A percentile compares a stretch with the other conserved stretches of the same genome.
These are phyloP conservation scores for Colletotrichum limetticola DNA, from an alignment of 2,329 filamentous ascomycete genomes.

Conservation along the genomic window DNA sequence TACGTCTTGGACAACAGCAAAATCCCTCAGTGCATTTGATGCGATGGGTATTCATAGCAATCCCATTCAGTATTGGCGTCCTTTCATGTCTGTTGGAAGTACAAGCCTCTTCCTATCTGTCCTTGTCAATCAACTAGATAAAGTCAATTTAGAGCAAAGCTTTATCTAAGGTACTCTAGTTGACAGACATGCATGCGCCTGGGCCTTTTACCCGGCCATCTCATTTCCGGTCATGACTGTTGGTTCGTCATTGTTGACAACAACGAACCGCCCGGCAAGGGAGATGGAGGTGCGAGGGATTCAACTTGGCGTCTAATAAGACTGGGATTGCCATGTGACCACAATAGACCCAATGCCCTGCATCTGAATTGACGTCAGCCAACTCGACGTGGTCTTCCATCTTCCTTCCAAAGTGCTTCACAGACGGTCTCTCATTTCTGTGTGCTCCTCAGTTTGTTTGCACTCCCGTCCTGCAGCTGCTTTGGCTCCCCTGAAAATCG, in stretches of 20 bases:
- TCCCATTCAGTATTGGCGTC: not conserved
- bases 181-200: not conserved
- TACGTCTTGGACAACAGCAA: not conserved
- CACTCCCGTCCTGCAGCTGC: not conserved
- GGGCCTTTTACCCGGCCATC: not conserved
- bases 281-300: not conserved
- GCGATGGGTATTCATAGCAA: not conserved
- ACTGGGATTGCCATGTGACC: slow-evolving; percentile 3
- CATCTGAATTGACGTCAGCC: slow-evolving; percentile 26
- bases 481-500: not conserved
- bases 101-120: not conserved
- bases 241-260: not conserved
- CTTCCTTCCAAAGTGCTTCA: not conserved
- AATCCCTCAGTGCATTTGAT: not conserved
- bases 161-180: not conserved
- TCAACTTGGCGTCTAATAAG: not conserved
- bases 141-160: not conserved
- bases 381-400: not conserved
- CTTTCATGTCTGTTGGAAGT: not conserved
- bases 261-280: not conserved
- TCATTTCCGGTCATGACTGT: not conserved
- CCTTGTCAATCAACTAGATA: not conserved
- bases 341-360: not conserved
- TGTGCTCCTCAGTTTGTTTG: not conserved
- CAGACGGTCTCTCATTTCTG: not conserved